phyloP scores from a whole-genome alignment of 202 grass and related monocot species.

The Alloteropsis angusta region DNA sequence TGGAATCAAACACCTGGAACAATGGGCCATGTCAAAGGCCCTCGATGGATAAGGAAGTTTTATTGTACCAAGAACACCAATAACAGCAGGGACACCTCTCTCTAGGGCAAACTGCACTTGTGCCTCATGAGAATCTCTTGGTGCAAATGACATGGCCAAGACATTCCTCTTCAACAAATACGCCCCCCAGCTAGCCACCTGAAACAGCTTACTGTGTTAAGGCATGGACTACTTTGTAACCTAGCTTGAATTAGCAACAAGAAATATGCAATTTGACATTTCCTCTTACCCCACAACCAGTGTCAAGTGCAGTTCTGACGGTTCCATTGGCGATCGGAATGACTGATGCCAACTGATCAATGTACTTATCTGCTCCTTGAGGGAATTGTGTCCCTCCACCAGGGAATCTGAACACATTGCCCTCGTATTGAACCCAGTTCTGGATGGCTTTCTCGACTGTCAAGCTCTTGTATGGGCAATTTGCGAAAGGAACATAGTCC shows the following conservation, averaged over 20 bases:
- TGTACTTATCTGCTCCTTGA: slow-evolving; percentile 94
- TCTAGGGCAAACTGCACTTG: slow-evolving; percentile 99
- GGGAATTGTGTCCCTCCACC: slow-evolving; percentile 99
- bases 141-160: slow-evolving; percentile 96
- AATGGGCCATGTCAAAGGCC: slow-evolving; percentile 99
- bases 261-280: background rate
- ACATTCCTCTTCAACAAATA: slow-evolving; percentile 97
- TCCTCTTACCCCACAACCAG: slow-evolving; percentile 84
- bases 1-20: slow-evolving; percentile 96
- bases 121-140: slow-evolving; percentile 95
- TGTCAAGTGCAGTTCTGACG: slow-evolving; percentile 92
- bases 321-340: slow-evolving; percentile 87
- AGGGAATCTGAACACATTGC: slow-evolving; percentile 91
- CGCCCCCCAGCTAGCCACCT: slow-evolving; percentile 99
- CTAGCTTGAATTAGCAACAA: background rate
- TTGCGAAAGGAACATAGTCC: slow-evolving; percentile 92
- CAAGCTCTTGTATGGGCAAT: slow-evolving; percentile 96
- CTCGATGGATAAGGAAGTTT: slow-evolving; percentile 94
- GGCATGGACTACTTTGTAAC: background rate
- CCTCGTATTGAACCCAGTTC: slow-evolving; percentile 98
- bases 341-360: slow-evolving; percentile 80
- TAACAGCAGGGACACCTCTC: slow-evolving; percentile 93
- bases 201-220: slow-evolving; percentile 24
- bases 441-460: slow-evolving; percentile 98
- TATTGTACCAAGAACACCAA: slow-evolving; percentile 90